Base-by-base conservation (phyloP, 495 filamentous ascomycete species). In the Neurospora tetrasperma region DNA sequence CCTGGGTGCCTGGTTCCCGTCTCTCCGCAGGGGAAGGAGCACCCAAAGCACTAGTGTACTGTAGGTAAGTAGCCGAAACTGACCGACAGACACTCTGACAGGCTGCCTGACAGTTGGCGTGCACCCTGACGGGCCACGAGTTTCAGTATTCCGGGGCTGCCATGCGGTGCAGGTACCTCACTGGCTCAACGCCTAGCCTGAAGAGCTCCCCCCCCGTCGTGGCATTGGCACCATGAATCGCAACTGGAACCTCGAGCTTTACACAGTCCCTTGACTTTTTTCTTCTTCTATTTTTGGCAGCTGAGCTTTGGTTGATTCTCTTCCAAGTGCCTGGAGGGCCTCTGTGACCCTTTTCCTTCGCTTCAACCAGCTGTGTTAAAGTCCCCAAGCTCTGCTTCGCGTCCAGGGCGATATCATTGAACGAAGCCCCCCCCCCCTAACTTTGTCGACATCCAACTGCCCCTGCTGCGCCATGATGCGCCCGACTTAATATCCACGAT, bases 401-500 rank as follows among this genome's bases (percentile, higher is more conserved):
- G 27, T 31, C 27, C 27, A 31, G 27, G 27, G 27, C 1, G 23
- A 31, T 1, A 31, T 3, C 27, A 31, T 31, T 31, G 27, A 31
- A 31, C 27, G 27, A 31, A 31, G 27, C 27, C 27, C 27, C 27
- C 27, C 27, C 27, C 23, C 27, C 27, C 27, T 31, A 31, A 31
- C 27, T 35, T 62, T 35, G 48, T 27, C 48, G 48, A 62, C 11
- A 54, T 54, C 46, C 46, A n/a, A 71, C 20, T 38, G 23, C 23
- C 23, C 23, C 23, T 23, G 59, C 44, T 72, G 71, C 72, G 70
- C 75, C 71, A 76, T 73, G 73, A 73, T 48, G 72, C 70, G 73
- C 59, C 41, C 11, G 18, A 39, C n/a, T 66, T 66, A 5, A 66
- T 66, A 66, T 18, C 14, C 12, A 35, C 54, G 54, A 66, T 66